phyloP scores from a whole-genome alignment of 495 filamentous ascomycete genomes.

The Xylaria intraflava region DNA sequence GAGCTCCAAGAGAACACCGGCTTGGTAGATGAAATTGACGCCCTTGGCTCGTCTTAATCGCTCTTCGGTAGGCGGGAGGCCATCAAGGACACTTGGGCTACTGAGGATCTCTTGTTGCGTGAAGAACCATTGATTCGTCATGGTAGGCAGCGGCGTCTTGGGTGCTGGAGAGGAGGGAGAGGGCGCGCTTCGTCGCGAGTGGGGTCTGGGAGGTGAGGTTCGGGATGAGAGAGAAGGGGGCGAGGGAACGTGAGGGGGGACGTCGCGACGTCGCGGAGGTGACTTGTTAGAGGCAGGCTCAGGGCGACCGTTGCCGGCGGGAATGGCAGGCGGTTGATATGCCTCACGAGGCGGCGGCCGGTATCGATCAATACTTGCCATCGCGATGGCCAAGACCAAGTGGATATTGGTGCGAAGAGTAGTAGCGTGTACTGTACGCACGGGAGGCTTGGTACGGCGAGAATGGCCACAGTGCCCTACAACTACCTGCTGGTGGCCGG shows the following conservation, averaged over 20 bases:
- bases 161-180: constrained; percentile 35
- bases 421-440: not conserved
- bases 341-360: constrained; percentile 40
- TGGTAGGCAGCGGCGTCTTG: constrained; percentile 22
- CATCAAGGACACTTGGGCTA: constrained; percentile 79
- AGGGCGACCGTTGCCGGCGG: constrained; percentile 25
- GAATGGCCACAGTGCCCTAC: too few species aligned
- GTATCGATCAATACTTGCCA: constrained; percentile 49
- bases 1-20: constrained; percentile 85
- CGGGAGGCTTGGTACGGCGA: not conserved
- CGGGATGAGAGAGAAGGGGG: constrained; percentile 43
- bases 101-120: constrained; percentile 71
- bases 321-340: constrained; percentile 33
- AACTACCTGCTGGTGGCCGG: too few species aligned
- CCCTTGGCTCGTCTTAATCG: constrained; percentile 75
- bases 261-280: constrained; percentile 39
- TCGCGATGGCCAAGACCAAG: constrained; percentile 20
- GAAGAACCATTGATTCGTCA: constrained; percentile 77
- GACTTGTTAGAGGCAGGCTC: constrained; percentile 30
- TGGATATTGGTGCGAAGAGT: not conserved
- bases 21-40: constrained; percentile 91
- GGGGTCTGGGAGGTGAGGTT: constrained; percentile 45
- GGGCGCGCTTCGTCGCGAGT: constrained; percentile 34
- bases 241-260: constrained; percentile 48
- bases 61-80: constrained; percentile 68